A percentile compares a stretch with the other conserved stretches of the same genome.
phyloP scores from a whole-genome alignment of 192 early-diverging fungal genomes.

The Lobosporangium transversale region DNA sequence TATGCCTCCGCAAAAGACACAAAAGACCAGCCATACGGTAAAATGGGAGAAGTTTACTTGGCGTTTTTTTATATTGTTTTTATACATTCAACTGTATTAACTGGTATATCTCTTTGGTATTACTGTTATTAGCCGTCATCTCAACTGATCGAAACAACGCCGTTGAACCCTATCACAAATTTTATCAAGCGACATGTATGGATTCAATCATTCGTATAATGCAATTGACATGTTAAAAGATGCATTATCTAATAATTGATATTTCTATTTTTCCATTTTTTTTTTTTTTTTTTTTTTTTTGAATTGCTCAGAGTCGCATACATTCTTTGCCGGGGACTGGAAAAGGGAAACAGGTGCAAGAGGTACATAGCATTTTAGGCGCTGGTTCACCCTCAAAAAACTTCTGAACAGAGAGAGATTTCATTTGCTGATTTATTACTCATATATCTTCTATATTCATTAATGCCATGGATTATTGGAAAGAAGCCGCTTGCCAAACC shows the following conservation, averaged over 20 bases:
- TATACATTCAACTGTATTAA: too few relatives aligned
- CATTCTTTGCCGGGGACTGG: slow-evolving; percentile 18
- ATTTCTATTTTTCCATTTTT: too few relatives aligned
- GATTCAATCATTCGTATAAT: not conserved
- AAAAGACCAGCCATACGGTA: slow-evolving; percentile 36
- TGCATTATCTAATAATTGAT: too few relatives aligned
- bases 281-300: too few relatives aligned
- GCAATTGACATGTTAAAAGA: too few relatives aligned
- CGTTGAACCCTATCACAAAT: slow-evolving; percentile 35
- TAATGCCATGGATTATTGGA: not conserved
- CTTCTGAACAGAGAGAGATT: not conserved
- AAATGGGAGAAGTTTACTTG: too few relatives aligned
- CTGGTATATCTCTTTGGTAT: too few relatives aligned
- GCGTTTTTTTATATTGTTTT: too few relatives aligned
- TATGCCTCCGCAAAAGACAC: slow-evolving; percentile 46
- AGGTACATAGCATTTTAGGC: slow-evolving; percentile 1
- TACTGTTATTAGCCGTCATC: slow-evolving; percentile 31
- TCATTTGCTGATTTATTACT: too few relatives aligned
- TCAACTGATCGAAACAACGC: slow-evolving; percentile 18
- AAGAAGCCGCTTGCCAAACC: slow-evolving; percentile 18
- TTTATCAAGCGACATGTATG: slow-evolving; percentile 30
- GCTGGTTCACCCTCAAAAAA: not conserved
- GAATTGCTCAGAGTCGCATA: slow-evolving; percentile 17
- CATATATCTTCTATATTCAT: too few relatives aligned
- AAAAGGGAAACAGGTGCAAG: slow-evolving; percentile 13